Base-by-base conservation (phyloP, 192 early-diverging fungal species). In the Chytriomyces sp. region DNA sequence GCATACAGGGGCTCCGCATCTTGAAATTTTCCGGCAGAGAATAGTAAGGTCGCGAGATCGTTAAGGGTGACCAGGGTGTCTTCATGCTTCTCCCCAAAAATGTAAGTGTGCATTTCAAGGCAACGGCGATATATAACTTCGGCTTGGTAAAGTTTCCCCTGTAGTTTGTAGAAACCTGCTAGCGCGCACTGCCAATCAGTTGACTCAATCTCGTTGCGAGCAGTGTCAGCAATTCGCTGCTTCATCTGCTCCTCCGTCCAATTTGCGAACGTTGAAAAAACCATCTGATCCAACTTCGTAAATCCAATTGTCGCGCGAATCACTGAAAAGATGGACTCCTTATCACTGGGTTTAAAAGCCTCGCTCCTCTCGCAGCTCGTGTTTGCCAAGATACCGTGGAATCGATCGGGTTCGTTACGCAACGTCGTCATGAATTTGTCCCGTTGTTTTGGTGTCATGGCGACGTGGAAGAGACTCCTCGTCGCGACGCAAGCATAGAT, bases 401-500 rank as follows among this genome's bases (percentile, higher is more conserved):
- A n/a, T n/a, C n/a, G n/a, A n/a, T n/a, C n/a, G n/a, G n/a, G n/a
- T n/a, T n/a, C n/a, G n/a, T n/a, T n/a, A n/a, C n/a, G n/a, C n/a
- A n/a, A n/a, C n/a, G n/a, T n/a, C n/a, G n/a, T n/a, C n/a, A n/a
- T n/a, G n/a, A n/a, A n/a, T n/a, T n/a, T n/a, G n/a, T n/a, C n/a
- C n/a, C n/a, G n/a, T n/a, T n/a, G n/a, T n/a, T n/a, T 26, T 58
- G 10, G 8, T 8, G 56, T 10, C 10, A 58, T 19, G 26, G 56
- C 56, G 26, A 58, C 26, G 5, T 70, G 10, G 34, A 62, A 62
- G 60, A 38, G 32, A 38, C 60, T 62, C 36, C 26, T 30, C 8
- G 60, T 62, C 14, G 19, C 36, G 36, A 22, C 19, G 60, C 31
- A 26, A 26, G 70, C 72, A 14, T 64, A 76, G 12, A 75, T 12